Conservation (phyloP, 139 green algal genomes). For the Edaphochlamys debaryana region DNA sequence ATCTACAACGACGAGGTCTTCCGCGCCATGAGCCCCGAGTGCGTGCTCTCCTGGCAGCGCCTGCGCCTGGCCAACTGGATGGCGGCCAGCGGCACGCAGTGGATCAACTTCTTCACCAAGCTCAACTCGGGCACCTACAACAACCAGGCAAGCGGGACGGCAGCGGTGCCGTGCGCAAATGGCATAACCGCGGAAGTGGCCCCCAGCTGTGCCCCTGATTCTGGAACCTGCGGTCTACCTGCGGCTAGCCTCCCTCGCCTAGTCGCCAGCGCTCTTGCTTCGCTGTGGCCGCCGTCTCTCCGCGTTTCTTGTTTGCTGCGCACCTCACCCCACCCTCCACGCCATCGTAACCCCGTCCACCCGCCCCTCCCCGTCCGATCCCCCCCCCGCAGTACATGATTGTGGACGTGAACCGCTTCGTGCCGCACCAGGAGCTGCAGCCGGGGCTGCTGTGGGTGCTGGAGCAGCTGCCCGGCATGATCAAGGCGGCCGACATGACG, state of each 20-base stretch:
- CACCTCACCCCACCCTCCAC: too few relatives aligned
- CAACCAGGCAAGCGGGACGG: slow-evolving; percentile 68
- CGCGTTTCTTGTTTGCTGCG: too few relatives aligned
- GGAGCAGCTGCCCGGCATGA: slow-evolving; percentile 73
- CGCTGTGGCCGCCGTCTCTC: background rate
- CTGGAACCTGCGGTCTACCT: too few relatives aligned
- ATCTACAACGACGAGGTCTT: slow-evolving; percentile 60
- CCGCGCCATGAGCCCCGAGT: slow-evolving; percentile 26
- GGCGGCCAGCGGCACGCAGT: slow-evolving; percentile 61
- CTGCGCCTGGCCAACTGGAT: slow-evolving; percentile 78
- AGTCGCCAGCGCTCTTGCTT: too few relatives aligned
- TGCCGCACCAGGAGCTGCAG: slow-evolving; percentile 54
- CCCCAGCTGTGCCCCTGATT: too few relatives aligned
- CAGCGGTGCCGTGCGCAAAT: too few relatives aligned
- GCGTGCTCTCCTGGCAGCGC: slow-evolving; percentile 79
- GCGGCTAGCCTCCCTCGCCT: too few relatives aligned
- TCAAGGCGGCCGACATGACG: slow-evolving; percentile 52
- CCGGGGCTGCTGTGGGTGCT: slow-evolving; percentile 74
- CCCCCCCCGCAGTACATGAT: slow-evolving; percentile 53
- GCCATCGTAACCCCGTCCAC: too few relatives aligned
- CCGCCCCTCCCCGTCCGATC: too few relatives aligned
- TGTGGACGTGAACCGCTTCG: slow-evolving; percentile 65
- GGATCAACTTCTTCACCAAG: slow-evolving; percentile 57
- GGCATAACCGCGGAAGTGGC: too few relatives aligned
- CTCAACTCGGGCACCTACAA: slow-evolving; percentile 84